Evolutionary conservation across 2,329 filamentous ascomycete species (phyloP).

Genomic region (Colletotrichum truncatum): DNA sequence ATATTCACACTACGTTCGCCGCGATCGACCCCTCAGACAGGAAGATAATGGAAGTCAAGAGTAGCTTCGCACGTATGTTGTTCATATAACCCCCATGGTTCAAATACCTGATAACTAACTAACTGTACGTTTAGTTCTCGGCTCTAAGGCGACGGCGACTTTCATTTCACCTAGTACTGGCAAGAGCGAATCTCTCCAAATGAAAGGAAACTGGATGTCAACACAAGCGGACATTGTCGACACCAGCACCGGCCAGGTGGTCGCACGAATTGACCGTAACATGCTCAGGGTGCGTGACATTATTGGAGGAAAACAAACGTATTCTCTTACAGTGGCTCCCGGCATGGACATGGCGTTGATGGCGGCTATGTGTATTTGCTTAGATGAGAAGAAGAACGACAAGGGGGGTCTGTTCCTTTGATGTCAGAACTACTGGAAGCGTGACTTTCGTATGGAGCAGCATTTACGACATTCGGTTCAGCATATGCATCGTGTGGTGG

Average conservation of each 20-base stretch:
- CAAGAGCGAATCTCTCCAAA: conserved; percentile 54
- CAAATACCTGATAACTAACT: background rate
- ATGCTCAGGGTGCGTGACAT: conserved; percentile 66
- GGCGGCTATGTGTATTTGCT: conserved; percentile 72
- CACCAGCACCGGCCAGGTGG: conserved; percentile 55
- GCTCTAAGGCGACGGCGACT: conserved; percentile 63
- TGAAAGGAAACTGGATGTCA: conserved; percentile 71
- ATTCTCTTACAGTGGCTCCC: conserved; percentile 70
- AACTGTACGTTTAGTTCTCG: conserved; percentile 49
- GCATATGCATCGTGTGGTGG: too few species aligned
- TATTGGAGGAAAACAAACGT: conserved; percentile 71
- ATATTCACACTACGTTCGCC: conserved; percentile 61
- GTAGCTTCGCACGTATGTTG: conserved; percentile 25
- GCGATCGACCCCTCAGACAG: conserved; percentile 54
- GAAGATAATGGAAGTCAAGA: conserved; percentile 65
- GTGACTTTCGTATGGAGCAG: too few species aligned
- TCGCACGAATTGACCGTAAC: conserved; percentile 68
- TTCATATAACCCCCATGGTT: background rate
- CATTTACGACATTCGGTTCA: too few species aligned
- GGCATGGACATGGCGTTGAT: conserved; percentile 73
- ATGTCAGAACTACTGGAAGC: too few species aligned
- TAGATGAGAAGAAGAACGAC: conserved; percentile 70
- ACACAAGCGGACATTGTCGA: conserved; percentile 66
- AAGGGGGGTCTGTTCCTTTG: too few species aligned
- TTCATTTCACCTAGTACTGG: conserved; percentile 62